Conservation (phyloP, 352 stramenopile species). For the Pythium diclinum region DNA sequence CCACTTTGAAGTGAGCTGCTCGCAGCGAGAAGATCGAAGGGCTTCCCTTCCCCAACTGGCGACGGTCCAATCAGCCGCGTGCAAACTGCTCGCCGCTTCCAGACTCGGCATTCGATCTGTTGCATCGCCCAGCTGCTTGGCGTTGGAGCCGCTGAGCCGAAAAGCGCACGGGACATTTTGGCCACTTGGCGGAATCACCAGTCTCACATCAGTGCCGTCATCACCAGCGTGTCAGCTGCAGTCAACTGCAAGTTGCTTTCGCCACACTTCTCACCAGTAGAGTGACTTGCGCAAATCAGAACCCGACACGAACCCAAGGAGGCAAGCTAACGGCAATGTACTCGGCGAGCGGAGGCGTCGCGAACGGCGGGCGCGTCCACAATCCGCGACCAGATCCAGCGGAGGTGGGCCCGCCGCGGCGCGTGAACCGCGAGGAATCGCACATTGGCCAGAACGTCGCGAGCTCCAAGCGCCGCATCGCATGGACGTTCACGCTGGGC, state of each 20-base stretch:
- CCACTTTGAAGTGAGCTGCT: constrained; percentile 25
- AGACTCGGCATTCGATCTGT: background rate
- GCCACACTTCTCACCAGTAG: background rate
- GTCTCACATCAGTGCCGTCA: background rate
- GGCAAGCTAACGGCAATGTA: constrained; percentile 40
- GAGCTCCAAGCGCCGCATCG: constrained; percentile 80
- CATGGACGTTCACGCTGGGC: constrained; percentile 80
- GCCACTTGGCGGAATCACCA: background rate
- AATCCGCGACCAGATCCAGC: constrained; percentile 65
- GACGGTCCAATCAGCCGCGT: constrained; percentile 1
- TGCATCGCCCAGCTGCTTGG: constrained; percentile 1
- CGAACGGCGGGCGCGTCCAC: constrained; percentile 52
- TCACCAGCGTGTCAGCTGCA: background rate
- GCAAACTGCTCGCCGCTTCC: constrained; percentile 1
- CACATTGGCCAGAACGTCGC: constrained; percentile 79
- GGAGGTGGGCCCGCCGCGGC: constrained; percentile 67
- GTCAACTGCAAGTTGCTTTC: background rate
- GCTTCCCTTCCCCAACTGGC: background rate
- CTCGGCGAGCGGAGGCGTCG: constrained; percentile 40
- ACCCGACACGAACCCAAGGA: background rate
- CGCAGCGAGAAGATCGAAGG: constrained; percentile 1
- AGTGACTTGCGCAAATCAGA: background rate
- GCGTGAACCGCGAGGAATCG: constrained; percentile 66
- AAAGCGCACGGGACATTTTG: constrained; percentile 16
- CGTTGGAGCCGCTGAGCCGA: background rate